Conservation (phyloP, 2,329 filamentous ascomycete genomes). For the Huntiella bhutanensis region DNA sequence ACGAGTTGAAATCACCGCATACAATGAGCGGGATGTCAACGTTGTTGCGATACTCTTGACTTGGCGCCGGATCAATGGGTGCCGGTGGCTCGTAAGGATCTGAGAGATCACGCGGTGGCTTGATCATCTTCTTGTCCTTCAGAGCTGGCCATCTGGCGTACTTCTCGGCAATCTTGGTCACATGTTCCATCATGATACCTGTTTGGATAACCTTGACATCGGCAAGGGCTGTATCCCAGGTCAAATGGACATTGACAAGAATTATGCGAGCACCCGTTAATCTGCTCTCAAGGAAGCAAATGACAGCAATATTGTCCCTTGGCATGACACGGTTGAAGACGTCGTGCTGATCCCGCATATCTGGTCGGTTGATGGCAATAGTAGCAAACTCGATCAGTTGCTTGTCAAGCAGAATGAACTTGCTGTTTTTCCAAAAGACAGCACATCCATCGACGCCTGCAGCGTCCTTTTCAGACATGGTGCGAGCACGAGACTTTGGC, state of each 20-base stretch:
- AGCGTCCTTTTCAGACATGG: conserved; percentile 78
- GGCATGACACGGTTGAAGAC: conserved; percentile 98
- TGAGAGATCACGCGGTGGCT: conserved; percentile 20
- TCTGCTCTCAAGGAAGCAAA: conserved; percentile 84
- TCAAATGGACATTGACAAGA: conserved; percentile 82
- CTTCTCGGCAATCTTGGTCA: conserved; percentile 69
- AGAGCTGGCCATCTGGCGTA: conserved; percentile 64
- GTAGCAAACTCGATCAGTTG: conserved; percentile 82
- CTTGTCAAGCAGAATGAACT: conserved; percentile 87
- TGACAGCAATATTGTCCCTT: conserved; percentile 86
- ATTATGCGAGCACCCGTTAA: conserved; percentile 80
- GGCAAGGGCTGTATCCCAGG: conserved; percentile 77
- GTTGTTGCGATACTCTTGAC: conserved; percentile 68
- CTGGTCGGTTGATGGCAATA: conserved; percentile 80
- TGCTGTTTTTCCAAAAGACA: conserved; percentile 89
- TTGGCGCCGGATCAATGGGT: conserved; percentile 51
- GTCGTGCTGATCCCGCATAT: conserved; percentile 94
- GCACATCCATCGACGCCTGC: conserved; percentile 89
- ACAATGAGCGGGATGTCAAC: conserved; percentile 80
- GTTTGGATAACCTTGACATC: conserved; percentile 96
- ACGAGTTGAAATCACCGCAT: conserved; percentile 93
- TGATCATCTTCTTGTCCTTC: conserved; percentile 56
- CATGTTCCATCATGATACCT: conserved; percentile 81
- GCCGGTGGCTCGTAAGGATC: conserved; percentile 29
- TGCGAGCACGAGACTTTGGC: conserved; percentile 75